Evolutionary conservation across 495 filamentous ascomycete species (phyloP).

Genomic region (Neurospora pannonica): DNA sequence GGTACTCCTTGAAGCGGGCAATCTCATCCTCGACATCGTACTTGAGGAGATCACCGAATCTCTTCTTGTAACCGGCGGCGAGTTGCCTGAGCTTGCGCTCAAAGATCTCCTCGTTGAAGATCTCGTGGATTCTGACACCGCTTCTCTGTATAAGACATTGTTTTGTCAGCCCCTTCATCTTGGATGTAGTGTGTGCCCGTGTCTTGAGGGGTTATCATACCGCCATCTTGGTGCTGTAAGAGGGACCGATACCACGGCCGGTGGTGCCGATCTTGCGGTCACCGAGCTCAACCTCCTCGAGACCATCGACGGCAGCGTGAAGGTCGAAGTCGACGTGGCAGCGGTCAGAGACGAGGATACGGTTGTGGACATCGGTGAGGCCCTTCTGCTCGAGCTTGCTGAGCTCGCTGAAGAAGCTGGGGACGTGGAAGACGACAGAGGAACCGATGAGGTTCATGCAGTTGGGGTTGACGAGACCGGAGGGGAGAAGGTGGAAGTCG

Average conservation of each 20-base stretch:
- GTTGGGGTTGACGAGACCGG: conserved; percentile 64
- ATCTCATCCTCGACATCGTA: conserved; percentile 82
- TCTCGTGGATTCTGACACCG: conserved; percentile 65
- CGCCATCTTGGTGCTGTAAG: conserved; percentile 73
- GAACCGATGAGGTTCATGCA: conserved; percentile 80
- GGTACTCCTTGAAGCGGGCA: conserved; percentile 51
- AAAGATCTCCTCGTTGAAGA: conserved; percentile 59
- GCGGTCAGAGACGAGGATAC: conserved; percentile 73
- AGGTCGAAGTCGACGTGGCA: conserved; percentile 79
- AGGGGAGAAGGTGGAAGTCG: conserved; percentile 55
- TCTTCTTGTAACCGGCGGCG: conserved; percentile 55
- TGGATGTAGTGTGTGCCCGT: no score
- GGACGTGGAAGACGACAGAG: conserved; percentile 73
- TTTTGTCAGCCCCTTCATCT: neutral
- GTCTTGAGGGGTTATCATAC: conserved; percentile 1
- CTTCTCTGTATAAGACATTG: conserved; percentile 30
- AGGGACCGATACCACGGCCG: conserved; percentile 63
- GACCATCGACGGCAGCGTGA: conserved; percentile 70
- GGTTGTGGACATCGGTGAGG: conserved; percentile 48
- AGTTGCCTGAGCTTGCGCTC: conserved; percentile 63
- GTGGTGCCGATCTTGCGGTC: conserved; percentile 47
- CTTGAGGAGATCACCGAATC: conserved; percentile 61
- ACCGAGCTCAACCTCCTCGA: conserved; percentile 70
- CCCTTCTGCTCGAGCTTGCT: conserved; percentile 62
- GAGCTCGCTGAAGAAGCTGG: conserved; percentile 76